Evolutionary conservation across 1,284 basidiomycete species (phyloP), one percentile per base, ranked within the genome.

Genomic region (Ceratobasidium theobromae): DNA sequence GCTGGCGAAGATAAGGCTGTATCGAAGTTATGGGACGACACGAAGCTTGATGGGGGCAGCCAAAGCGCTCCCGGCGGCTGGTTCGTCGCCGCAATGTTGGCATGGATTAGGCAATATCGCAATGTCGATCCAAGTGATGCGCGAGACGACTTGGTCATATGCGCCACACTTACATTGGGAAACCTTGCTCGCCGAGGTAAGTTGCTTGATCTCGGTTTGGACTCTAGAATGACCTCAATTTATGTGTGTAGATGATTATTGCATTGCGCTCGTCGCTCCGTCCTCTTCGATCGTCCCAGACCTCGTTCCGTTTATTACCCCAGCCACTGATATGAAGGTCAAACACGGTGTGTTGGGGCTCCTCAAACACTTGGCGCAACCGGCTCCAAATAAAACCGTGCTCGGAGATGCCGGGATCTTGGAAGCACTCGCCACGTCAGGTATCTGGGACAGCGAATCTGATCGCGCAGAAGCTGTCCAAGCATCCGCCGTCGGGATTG

Each of bases 381-480:
- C 89, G 18, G 71, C 68, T 3, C 33, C 53, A 18, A 89, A 92
- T 70, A 84, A 87, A 51, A 75, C 76, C 2, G 74, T 81, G 3
- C 78, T 97, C 6, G 83, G 82, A n/a, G 77, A 85, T 40, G 84
- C 85, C 12, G 81, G 81, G 18, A 79, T 95, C 30, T 77, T 95
- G 21, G 81, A 84, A 51, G 77, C 79, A 21, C 80, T 95, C 21
- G 78, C 83, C 6, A 75, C 77, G n/a, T 88, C 88, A 68, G 84
- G 86, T 1, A 79, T 93, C 8, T 94, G 89, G 86, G 81, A 82
- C 28, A 82, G 86, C 55, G 82, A 84, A 67, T 78, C 82, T 5
- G 92, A 95, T 74, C 85, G 93, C 78, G 85, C 89, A 11, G 89
- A 91, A 65, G 83, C 91, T 11, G 86, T 98, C 0, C 96, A 98